phyloP scores from a whole-genome alignment of 441 rosid species.

The Erodium moschatum region DNA sequence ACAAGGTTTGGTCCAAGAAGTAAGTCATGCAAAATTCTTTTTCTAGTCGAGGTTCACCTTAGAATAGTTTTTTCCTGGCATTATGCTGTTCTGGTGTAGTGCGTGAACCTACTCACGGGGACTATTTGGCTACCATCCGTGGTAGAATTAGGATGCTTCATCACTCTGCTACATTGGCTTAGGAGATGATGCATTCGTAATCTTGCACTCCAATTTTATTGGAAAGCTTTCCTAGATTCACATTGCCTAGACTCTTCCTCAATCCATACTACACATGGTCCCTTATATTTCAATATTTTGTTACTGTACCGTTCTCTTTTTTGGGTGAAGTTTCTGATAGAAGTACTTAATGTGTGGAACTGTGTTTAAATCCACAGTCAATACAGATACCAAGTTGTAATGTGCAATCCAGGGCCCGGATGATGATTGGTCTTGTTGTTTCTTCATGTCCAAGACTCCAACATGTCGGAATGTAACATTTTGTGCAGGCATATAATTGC shows the following conservation, averaged over 20 bases:
- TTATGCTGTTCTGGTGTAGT: background rate
- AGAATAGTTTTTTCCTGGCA: background rate
- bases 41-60: slow-evolving; percentile 7
- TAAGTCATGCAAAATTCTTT: slow-evolving; percentile 35
- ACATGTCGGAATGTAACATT: slow-evolving; percentile 66
- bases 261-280: slow-evolving; percentile 12
- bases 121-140: slow-evolving; percentile 8
- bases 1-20: slow-evolving; percentile 91
- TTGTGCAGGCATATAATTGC: slow-evolving; percentile 98
- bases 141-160: slow-evolving; percentile 10
- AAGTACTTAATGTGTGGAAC: slow-evolving; percentile 55
- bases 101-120: background rate
- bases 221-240: slow-evolving; percentile 20
- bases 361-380: slow-evolving; percentile 59
- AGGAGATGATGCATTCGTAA: slow-evolving; percentile 20
- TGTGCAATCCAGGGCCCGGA: slow-evolving; percentile 63
- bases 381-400: slow-evolving; percentile 64
- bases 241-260: slow-evolving; percentile 25
- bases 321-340: slow-evolving; percentile 51
- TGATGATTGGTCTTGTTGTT: slow-evolving; percentile 80
- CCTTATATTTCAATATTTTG: background rate
- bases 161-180: slow-evolving; percentile 14
- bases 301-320: slow-evolving; percentile 18
- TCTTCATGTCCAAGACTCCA: slow-evolving; percentile 63
- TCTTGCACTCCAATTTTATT: slow-evolving; percentile 17